Conservation (phyloP, 2,329 filamentous ascomycete species). For the Ophiostoma piceae region DNA sequence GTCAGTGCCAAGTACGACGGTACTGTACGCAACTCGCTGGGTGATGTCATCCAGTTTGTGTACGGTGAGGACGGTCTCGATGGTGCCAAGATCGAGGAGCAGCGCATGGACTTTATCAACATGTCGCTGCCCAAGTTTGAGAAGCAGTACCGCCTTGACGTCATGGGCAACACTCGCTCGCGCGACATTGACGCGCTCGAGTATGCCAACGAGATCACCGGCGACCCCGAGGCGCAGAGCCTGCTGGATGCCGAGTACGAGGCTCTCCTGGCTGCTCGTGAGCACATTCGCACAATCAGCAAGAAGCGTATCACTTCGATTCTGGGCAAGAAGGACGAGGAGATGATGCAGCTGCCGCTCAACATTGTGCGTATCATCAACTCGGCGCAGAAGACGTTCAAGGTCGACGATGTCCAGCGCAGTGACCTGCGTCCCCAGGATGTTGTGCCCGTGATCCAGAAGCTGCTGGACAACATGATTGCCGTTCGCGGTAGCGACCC, state of each 20-base stretch:
- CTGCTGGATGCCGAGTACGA: constrained; percentile 88
- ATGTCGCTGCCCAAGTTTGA: constrained; percentile 74
- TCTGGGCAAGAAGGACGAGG: constrained; percentile 62
- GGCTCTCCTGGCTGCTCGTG: constrained; percentile 66
- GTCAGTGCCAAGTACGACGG: constrained; percentile 97
- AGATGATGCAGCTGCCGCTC: constrained; percentile 84
- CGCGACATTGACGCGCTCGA: constrained; percentile 70
- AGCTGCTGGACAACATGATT: constrained; percentile 68
- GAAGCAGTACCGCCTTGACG: constrained; percentile 76
- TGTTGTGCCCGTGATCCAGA: constrained; percentile 73
- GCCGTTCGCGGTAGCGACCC: constrained; percentile 81
- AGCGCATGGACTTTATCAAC: constrained; percentile 79
- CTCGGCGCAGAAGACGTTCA: constrained; percentile 83
- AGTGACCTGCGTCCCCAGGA: constrained; percentile 87
- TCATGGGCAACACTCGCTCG: constrained; percentile 61
- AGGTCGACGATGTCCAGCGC: constrained; percentile 75
- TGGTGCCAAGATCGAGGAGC: constrained; percentile 87
- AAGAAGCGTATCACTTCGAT: constrained; percentile 34
- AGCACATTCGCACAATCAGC: constrained; percentile 65
- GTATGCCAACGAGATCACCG: constrained; percentile 77
- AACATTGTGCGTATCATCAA: constrained; percentile 90
- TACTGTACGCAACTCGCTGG: constrained; percentile 92
- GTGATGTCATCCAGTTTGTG: constrained; percentile 93
- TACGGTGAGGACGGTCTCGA: constrained; percentile 98
- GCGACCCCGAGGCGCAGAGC: constrained; percentile 80